phyloP scores from a whole-genome alignment of 1,139 yeast genomes.

The Hyphopichia wangnamkhiaoensis region DNA sequence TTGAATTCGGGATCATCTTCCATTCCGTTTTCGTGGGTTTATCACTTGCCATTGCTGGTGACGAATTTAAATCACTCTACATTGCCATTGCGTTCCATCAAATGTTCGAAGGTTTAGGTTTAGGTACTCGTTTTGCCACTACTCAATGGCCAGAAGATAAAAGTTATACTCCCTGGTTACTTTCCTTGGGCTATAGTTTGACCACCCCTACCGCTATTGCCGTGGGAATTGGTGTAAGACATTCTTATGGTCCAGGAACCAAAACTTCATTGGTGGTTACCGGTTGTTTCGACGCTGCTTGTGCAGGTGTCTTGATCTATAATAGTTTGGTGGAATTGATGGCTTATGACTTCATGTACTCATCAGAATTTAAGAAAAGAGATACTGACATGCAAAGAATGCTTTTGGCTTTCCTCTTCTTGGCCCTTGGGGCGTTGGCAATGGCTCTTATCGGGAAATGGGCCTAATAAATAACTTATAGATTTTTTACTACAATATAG shows the following conservation, averaged over 20 bases:
- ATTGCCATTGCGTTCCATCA: conserved; percentile 44
- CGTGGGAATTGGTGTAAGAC: conserved; percentile 37
- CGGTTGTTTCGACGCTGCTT: conserved; percentile 38
- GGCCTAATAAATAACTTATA: conserved; percentile 25
- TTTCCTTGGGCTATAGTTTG: conserved; percentile 31
- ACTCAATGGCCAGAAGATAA: conserved; percentile 35
- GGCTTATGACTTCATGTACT: conserved; percentile 40
- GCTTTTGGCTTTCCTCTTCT: conserved; percentile 24
- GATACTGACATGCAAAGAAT: conserved; percentile 15
- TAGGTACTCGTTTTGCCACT: conserved; percentile 42
- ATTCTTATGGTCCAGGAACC: conserved; percentile 35
- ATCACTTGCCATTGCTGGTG: conserved; percentile 40
- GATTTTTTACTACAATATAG: too few relatives aligned
- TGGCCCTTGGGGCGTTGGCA: conserved; percentile 36
- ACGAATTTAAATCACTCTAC: conserved; percentile 35
- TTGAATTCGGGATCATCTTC: conserved; percentile 43
- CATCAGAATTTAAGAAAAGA: conserved; percentile 25
- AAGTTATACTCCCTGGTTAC: conserved; percentile 34
- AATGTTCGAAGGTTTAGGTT: conserved; percentile 43
- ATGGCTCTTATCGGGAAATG: conserved; percentile 48
- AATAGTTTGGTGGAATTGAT: conserved; percentile 41
- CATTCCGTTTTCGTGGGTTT: conserved; percentile 45
- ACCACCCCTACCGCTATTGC: conserved; percentile 41
- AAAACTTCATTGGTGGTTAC: conserved; percentile 34
- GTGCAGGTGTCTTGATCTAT: conserved; percentile 43